Conservation (phyloP, 805 yeast species). For the Phaffomyces opuntiae region DNA sequence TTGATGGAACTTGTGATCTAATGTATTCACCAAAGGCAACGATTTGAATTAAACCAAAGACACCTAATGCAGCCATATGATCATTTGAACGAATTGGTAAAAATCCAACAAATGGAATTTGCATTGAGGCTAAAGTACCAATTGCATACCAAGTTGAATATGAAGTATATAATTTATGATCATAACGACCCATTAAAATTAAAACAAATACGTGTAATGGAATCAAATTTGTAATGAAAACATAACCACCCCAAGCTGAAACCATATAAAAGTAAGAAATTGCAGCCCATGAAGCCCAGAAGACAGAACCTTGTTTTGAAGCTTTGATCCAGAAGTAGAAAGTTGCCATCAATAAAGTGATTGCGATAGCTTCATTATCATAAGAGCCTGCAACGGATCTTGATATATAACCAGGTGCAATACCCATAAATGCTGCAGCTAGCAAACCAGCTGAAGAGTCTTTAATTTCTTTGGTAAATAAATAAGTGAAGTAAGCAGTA, state of each 20-base stretch:
- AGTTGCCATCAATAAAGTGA: constrained; percentile 90
- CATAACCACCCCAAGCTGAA: constrained; percentile 99
- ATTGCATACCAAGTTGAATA: constrained; percentile 95
- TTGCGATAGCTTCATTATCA: constrained; percentile 98
- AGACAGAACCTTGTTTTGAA: constrained; percentile 81
- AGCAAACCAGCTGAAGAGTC: constrained; percentile 83
- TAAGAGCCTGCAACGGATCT: constrained; percentile 98
- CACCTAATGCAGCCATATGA: constrained; percentile 97
- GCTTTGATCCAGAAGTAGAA: constrained; percentile 96
- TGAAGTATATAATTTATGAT: constrained; percentile 74
- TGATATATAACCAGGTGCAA: constrained; percentile 97
- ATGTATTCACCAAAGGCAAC: constrained; percentile 82
- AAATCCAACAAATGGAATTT: constrained; percentile 97
- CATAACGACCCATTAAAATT: constrained; percentile 90
- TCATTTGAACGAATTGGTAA: constrained; percentile 95
- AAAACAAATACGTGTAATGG: constrained; percentile 92
- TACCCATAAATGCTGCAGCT: constrained; percentile 92
- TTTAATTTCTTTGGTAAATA: constrained; percentile 85
- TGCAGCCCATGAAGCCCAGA: constrained; percentile 80
- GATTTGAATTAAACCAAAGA: constrained; percentile 89
- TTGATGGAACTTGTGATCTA: constrained; percentile 61
- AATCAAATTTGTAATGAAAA: constrained; percentile 93
- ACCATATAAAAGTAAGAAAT: constrained; percentile 96
- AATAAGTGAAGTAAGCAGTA: constrained; percentile 85
- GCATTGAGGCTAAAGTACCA: constrained; percentile 98